Evolutionary conservation across 352 stramenopile species (phyloP).

Genomic region (Globisporangium spinosum): DNA sequence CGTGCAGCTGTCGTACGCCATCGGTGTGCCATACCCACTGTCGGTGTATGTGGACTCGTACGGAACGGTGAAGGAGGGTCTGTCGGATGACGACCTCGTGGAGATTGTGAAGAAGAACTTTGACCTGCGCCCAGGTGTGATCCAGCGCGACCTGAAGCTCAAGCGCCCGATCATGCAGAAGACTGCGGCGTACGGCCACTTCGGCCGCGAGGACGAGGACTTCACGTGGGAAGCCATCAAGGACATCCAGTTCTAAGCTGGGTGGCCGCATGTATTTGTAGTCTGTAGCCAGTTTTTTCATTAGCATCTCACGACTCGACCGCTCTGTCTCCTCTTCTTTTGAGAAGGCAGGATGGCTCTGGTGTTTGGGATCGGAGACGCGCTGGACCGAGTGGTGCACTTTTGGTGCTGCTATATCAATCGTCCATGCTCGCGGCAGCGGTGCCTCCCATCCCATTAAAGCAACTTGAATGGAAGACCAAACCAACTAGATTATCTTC

Average conservation of each 20-base stretch:
- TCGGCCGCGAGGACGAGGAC: conserved; percentile 96
- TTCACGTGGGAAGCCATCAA: conserved; percentile 99
- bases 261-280: conserved; percentile 28
- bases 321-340: conserved; percentile 24
- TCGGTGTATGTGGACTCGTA: conserved; percentile 98
- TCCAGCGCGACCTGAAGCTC: conserved; percentile 97
- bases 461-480: conserved; percentile 31
- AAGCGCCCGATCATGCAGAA: conserved; percentile 97
- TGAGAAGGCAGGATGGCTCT: conserved; percentile 31
- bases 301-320: conserved; percentile 25
- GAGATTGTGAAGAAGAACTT: conserved; percentile 99
- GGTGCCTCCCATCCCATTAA: conserved; percentile 22
- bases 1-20: conserved; percentile 98
- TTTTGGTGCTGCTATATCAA: conserved; percentile 35
- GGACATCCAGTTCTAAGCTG: conserved; percentile 74
- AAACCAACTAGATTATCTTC: conserved; percentile 34
- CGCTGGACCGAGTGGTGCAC: conserved; percentile 29
- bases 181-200: conserved; percentile 99
- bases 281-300: conserved; percentile 33
- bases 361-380: conserved; percentile 22
- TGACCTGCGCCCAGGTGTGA: conserved; percentile 96
- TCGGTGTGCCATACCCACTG: conserved; percentile 96
- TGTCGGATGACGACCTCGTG: conserved; percentile 95
- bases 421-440: conserved; percentile 32
- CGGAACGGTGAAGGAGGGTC: conserved; percentile 93